Evolutionary conservation across 1,139 yeast species (phyloP), one percentile per base, ranked within the genome.

Genomic region (Diutina ranongensis): DNA sequence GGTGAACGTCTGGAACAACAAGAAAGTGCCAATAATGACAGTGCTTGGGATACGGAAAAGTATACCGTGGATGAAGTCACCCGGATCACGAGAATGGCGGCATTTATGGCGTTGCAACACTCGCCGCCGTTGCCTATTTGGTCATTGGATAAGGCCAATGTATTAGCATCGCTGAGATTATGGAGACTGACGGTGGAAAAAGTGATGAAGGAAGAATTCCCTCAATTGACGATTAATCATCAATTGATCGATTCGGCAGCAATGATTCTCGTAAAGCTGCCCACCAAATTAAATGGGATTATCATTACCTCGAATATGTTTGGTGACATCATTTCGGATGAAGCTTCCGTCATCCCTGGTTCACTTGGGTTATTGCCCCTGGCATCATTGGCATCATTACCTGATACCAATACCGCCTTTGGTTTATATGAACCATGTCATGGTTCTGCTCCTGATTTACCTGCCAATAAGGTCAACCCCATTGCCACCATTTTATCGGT

Each of bases 371-470:
- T 92, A 54, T 74, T 92, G 54, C 98, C 98, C 45, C 86, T 96
- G 50, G 98, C 98, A 5, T 88, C 97, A 20, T 76, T 92, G 58
- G 94, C 97, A 4, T 86, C 97, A 16, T 74, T 92, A 57, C 98
- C 98, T 49, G 97, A 89, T 63, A 80, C 89, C 44, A 89, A 89
- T 72, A 71, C 76, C 45, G 97, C 97, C 0, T 88, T 92, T 61
- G 98, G 98, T 50, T 74, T 92, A 52, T 92, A 92, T 63, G 98
- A 92, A 68, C 98, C 98, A 54, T 89, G 97, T 61, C 98, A 92
- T 63, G 98, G 98, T 44, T 83, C 96, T 40, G 98, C 98, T 25
- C 98, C 98, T 41, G 98, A 92, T 64, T 76, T 92, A 60, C 82
- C 82, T 46, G 71, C 69, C 50, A 86, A 87, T 62, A 83, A 85